Base-by-base conservation (phyloP, 768 basidiomycete genomes). In the Hortiboletus campestris region DNA sequence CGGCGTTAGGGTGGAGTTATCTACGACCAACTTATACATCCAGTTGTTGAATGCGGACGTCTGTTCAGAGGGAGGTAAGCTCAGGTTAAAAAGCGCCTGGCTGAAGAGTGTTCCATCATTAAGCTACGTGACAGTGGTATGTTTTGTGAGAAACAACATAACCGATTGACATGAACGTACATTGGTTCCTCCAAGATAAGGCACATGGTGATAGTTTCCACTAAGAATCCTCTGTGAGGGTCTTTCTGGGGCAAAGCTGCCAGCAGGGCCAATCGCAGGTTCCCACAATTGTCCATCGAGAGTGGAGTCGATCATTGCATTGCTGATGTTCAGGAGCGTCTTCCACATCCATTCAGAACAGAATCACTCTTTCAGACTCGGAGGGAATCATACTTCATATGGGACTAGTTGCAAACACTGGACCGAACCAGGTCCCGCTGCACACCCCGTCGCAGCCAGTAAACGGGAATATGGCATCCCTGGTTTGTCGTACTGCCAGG, bases 261-360 rank as follows among this genome's bases (percentile, higher is more conserved):
- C 81, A 0, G 68, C 49, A 1, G 80, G 79, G 0, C 83, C 83
- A 6, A 83, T 74, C 1, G 81, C 56, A 0, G 84, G 83, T 58
- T 84, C 74, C 84, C 84, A 84, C 6, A 84, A 67, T 58, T 85
- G 84, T 0, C 54, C 17, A 49, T 85, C 84, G 28, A 85, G 65
- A 1, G 78, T 78, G 0, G 69, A 48, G 0, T 20, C 46, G 10
- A 80, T 79, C 77, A 84, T 75, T 0, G 57, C 44, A 58, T 82
- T 81, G 39, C 75, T 79, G 44, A 77, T 76, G 50, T 75, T 74
- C 55, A 81, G 40, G n/a, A 84, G 70, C 3, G 73, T 78, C 84
- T 84, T 19, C 2, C 20, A 14, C 25, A 12, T 0, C 11, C 13
- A 17, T 35, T 47, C 3, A 49, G 39, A 25, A 42, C 22, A 28